These are phyloP conservation scores for Pezicula neosporulosa DNA, from an alignment of 2,329 filamentous ascomycete species.

Conservation along the genomic window DNA sequence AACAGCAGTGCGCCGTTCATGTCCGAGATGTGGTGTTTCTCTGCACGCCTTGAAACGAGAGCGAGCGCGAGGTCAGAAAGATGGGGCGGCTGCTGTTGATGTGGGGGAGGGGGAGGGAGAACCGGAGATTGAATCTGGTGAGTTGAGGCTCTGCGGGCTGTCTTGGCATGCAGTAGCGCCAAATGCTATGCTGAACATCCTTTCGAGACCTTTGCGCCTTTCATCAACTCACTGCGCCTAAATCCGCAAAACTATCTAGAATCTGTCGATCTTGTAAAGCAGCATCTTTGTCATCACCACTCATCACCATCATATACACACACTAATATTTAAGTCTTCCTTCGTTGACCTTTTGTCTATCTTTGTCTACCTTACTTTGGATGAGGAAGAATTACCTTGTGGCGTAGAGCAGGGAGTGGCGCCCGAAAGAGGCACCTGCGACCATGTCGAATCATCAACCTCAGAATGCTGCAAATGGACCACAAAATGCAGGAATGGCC, in stretches of 20 bases:
- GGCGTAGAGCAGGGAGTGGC: constrained; percentile 1
- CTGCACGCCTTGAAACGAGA: neutral
- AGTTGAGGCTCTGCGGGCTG: constrained; percentile 26
- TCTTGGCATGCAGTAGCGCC: constrained; percentile 17
- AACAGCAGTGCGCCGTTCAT: neutral
- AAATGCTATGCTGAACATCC: neutral
- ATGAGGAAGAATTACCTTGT: constrained; percentile 4
- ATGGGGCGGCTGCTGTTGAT: neutral
- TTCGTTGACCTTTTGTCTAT: too few relatives aligned
- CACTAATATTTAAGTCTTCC: neutral
- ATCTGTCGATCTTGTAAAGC: neutral
- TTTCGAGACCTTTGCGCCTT: neutral
- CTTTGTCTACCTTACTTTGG: neutral
- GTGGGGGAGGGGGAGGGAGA: neutral
- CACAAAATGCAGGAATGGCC: constrained; percentile 36
- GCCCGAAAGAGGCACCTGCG: neutral
- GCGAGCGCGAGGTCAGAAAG: neutral
- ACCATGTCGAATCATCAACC: constrained; percentile 36
- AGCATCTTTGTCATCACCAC: neutral
- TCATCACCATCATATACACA: neutral
- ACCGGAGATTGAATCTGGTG: neutral
- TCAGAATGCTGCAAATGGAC: constrained; percentile 42
- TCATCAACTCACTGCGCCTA: neutral
- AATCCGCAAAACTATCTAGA: neutral
- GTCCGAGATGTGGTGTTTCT: too few relatives aligned